phyloP scores from a whole-genome alignment of 352 stramenopile species.

The Nothophytophthora sp. region DNA sequence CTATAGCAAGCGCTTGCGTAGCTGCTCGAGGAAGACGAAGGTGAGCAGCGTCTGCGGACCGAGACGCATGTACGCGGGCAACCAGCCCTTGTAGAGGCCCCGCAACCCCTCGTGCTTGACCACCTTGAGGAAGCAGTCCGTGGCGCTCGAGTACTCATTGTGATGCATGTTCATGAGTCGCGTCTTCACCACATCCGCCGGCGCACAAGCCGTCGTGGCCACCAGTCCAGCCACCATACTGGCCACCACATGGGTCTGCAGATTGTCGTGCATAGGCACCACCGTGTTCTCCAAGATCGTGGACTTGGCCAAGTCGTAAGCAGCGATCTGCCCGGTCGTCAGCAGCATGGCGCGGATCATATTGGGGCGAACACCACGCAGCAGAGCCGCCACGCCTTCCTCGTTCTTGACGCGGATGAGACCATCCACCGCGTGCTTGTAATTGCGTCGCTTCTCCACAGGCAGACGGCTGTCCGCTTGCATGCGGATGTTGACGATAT shows the following conservation, averaged over 20 bases:
- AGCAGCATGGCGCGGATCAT: conserved; percentile 87
- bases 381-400: conserved; percentile 58
- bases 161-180: conserved; percentile 86
- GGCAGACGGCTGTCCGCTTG: conserved; percentile 75
- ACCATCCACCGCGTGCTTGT: conserved; percentile 80
- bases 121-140: conserved; percentile 84
- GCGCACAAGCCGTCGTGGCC: conserved; percentile 75
- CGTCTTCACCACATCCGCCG: conserved; percentile 83
- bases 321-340: conserved; percentile 80
- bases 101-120: conserved; percentile 72
- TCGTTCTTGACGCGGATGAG: conserved; percentile 65
- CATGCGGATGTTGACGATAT: conserved; percentile 88
- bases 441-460: conserved; percentile 67
- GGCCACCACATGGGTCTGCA: conserved; percentile 70
- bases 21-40: conserved; percentile 87
- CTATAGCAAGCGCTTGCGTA: conserved; percentile 70
- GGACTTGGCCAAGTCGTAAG: conserved; percentile 80
- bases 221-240: conserved; percentile 83
- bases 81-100: conserved; percentile 85
- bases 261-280: conserved; percentile 53
- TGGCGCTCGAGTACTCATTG: conserved; percentile 76
- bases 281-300: conserved; percentile 50
- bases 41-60: conserved; percentile 82
- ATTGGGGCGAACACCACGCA: conserved; percentile 79
- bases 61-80: conserved; percentile 83